A percentile compares a stretch with the other conserved stretches of the same genome.
phyloP scores from a whole-genome alignment of 192 early-diverging fungal genomes.

The Rhizophagus clarus region DNA sequence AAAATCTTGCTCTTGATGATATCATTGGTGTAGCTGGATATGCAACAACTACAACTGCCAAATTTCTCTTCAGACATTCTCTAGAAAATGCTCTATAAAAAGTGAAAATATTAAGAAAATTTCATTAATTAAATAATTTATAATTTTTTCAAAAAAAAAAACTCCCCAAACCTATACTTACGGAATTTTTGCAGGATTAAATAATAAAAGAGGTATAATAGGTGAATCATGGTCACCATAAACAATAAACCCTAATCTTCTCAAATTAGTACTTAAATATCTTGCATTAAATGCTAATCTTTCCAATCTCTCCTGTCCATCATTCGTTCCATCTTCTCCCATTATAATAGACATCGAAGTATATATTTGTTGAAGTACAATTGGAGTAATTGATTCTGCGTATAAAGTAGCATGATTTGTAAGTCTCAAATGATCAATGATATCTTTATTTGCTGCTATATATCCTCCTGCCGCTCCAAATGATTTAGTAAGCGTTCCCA shows the following conservation, averaged over 20 bases:
- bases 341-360: conserved; percentile 90
- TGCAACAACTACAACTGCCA: conserved; percentile 96
- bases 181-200: conserved; percentile 94
- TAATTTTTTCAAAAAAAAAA: neutral
- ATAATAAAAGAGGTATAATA: conserved; percentile 88
- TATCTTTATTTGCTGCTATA: conserved; percentile 71
- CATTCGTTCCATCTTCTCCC: conserved; percentile 86
- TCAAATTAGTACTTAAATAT: conserved; percentile 79
- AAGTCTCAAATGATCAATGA: conserved; percentile 82
- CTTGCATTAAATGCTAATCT: conserved; percentile 84
- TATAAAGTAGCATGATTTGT: conserved; percentile 84
- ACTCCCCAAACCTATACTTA: conserved; percentile 24
- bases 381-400: conserved; percentile 85
- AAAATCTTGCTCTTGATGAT: conserved; percentile 91
- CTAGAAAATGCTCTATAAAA: conserved; percentile 81
- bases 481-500: conserved; percentile 98
- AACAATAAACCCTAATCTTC: conserved; percentile 92
- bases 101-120: neutral
- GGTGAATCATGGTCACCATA: conserved; percentile 87
- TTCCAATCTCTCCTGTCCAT: conserved; percentile 82
- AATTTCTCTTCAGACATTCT: conserved; percentile 83
- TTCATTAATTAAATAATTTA: neutral
- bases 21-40: conserved; percentile 99
- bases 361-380: conserved; percentile 88
- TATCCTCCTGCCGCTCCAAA: conserved; percentile 98